A percentile compares a stretch with the other conserved stretches of the same genome.
phyloP scores from a whole-genome alignment of 495 filamentous ascomycete species.

The Neohortaea acidophila region DNA sequence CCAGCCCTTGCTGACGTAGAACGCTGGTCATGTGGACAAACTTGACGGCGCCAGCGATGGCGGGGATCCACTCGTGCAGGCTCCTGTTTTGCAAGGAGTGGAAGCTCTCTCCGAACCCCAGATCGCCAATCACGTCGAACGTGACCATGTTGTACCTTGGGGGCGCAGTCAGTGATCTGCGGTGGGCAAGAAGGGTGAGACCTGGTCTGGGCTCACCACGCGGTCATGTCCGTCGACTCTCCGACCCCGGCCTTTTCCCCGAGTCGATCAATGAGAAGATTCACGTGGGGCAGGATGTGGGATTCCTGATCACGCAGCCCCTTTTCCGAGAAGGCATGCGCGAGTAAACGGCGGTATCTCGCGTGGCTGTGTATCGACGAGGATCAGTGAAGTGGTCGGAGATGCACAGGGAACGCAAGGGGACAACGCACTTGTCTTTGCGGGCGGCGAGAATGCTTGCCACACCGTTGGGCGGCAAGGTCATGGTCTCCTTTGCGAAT shows the following conservation, averaged over 20 bases:
- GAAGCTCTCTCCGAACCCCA: slow-evolving; percentile 17
- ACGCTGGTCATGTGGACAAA: neutral
- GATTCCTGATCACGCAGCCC: slow-evolving; percentile 2
- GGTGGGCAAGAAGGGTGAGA: too few relatives aligned
- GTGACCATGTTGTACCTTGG: slow-evolving; percentile 24
- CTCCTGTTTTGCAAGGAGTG: slow-evolving; percentile 8
- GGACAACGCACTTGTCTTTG: neutral
- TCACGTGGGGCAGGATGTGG: slow-evolving; percentile 1
- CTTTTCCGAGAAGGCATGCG: slow-evolving; percentile 7
- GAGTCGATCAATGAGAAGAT: neutral
- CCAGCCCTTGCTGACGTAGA: neutral
- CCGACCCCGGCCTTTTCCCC: neutral
- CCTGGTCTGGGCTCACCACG: too few relatives aligned
- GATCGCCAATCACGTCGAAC: slow-evolving; percentile 19
- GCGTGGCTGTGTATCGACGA: slow-evolving; percentile 1
- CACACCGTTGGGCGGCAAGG: too few relatives aligned
- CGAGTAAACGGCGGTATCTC: slow-evolving; percentile 1
- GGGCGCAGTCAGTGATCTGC: neutral
- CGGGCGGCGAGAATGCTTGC: too few relatives aligned
- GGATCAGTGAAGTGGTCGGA: too few relatives aligned
- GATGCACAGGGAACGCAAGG: neutral
- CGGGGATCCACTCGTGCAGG: slow-evolving; percentile 2
- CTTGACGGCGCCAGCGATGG: neutral
- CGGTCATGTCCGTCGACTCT: too few relatives aligned
- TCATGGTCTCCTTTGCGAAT: too few relatives aligned